Evolutionary conservation across 169 alveolate genomes (phyloP).

Genomic region (Plasmodium malariae): DNA sequence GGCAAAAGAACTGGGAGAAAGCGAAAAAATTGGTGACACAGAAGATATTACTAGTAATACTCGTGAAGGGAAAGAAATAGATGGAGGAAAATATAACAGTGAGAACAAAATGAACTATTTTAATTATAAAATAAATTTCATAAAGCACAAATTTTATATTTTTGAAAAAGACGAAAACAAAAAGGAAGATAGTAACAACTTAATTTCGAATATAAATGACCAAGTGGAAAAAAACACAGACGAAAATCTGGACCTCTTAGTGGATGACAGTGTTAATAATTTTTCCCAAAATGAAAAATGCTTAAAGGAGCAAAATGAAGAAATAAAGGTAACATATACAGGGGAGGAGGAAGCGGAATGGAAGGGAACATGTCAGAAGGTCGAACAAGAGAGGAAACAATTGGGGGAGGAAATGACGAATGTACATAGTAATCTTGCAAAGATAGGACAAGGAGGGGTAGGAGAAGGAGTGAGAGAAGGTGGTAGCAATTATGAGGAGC

Average conservation of each 20-base stretch:
- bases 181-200: background rate
- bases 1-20: background rate
- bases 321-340: background rate
- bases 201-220: background rate
- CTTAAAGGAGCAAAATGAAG: background rate
- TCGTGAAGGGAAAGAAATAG: background rate
- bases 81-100: background rate
- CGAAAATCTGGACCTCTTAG: background rate
- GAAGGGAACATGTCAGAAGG: background rate
- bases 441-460: background rate
- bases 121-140: conserved; percentile 5
- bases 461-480: background rate
- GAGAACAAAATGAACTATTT: conserved; percentile 26
- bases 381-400: background rate
- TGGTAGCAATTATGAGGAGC: background rate
- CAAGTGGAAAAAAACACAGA: background rate
- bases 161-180: conserved; percentile 20
- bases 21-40: conserved; percentile 1
- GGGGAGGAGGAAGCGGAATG: background rate
- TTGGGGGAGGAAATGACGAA: background rate
- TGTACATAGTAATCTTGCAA: background rate
- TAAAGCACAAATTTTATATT: conserved; percentile 15
- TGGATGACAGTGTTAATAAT: background rate
- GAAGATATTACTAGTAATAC: background rate
- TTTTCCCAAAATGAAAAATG: background rate